A percentile compares a stretch with the other conserved stretches of the same genome.
phyloP scores from a whole-genome alignment of 345 rosid species.

The Theobroma cacao region DNA sequence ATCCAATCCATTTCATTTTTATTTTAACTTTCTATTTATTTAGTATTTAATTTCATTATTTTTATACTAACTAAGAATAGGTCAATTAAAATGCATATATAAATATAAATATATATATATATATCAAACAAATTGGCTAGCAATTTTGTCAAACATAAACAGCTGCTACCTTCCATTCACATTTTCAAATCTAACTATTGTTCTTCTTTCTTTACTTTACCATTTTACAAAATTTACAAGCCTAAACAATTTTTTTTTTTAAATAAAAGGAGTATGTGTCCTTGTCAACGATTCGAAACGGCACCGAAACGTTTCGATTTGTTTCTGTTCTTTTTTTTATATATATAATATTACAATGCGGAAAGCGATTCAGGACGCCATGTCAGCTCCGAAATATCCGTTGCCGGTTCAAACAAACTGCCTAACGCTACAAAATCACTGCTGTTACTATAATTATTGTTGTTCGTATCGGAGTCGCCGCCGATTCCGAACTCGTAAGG shows the following conservation, averaged over 20 bases:
- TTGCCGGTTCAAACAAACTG: slow-evolving; percentile 53
- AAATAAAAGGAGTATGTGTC: neutral
- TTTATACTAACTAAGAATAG: no score
- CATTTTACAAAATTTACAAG: neutral
- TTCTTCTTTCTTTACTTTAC: neutral
- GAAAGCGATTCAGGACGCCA: slow-evolving; percentile 65
- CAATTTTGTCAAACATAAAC: neutral
- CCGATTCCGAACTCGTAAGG: slow-evolving; percentile 43
- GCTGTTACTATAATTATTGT: slow-evolving; percentile 11
- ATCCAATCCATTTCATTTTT: no score
- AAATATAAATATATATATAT: no score
- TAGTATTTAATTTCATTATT: no score
- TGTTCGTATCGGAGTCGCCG: slow-evolving; percentile 16
- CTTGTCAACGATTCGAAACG: neutral
- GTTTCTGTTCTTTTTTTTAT: neutral
- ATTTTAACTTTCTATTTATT: no score
- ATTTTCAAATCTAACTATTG: neutral
- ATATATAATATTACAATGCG: slow-evolving; percentile 24
- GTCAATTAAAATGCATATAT: no score
- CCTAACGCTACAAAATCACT: slow-evolving; percentile 57
- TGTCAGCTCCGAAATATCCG: slow-evolving; percentile 39
- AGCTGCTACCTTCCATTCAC: neutral
- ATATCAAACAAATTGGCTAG: neutral
- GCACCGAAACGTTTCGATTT: neutral
- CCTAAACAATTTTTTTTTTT: no score